A percentile compares a stretch with the other conserved stretches of the same genome.
phyloP scores from a whole-genome alignment of 768 basidiomycete species.

The Amanita inopinata region DNA sequence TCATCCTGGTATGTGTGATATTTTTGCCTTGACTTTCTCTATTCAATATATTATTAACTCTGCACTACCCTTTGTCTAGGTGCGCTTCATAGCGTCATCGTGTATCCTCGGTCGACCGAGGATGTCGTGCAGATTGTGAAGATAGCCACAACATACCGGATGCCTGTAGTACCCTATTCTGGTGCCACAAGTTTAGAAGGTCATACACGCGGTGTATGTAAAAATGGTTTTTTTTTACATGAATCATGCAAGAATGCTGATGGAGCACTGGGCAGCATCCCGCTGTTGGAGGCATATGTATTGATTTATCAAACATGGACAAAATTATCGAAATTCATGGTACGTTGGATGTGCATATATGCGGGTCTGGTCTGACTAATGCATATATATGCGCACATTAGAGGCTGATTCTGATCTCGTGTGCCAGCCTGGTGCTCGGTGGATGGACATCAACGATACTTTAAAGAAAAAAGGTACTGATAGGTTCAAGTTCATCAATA shows the following conservation, averaged over 20 bases:
- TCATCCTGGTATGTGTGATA: constrained; percentile 31
- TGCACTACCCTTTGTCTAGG: constrained; percentile 26
- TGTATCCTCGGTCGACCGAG: constrained; percentile 60
- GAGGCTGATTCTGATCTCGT: constrained; percentile 65
- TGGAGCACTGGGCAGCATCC: constrained; percentile 21
- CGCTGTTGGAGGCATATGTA: constrained; percentile 55
- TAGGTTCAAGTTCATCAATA: not conserved
- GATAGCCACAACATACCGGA: constrained; percentile 60
- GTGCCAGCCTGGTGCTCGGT: constrained; percentile 63
- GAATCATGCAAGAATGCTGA: not conserved
- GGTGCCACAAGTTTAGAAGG: constrained; percentile 83
- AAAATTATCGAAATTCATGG: constrained; percentile 67
- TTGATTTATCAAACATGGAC: constrained; percentile 76
- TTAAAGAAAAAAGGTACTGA: constrained; percentile 47
- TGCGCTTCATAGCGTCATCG: constrained; percentile 45
- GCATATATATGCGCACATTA: constrained; percentile 15
- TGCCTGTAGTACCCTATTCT: constrained; percentile 72
- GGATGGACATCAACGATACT: constrained; percentile 65
- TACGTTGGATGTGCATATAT: constrained; percentile 15
- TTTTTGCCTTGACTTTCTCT: not conserved
- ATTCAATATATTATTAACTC: constrained; percentile 5
- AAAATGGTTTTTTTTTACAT: not conserved
- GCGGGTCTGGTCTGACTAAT: not conserved
- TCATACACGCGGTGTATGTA: constrained; percentile 53
- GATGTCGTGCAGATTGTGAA: constrained; percentile 77